These are phyloP conservation scores for Boletus vermiculosoides DNA, from an alignment of 768 basidiomycete genomes.

Conservation along the genomic window DNA sequence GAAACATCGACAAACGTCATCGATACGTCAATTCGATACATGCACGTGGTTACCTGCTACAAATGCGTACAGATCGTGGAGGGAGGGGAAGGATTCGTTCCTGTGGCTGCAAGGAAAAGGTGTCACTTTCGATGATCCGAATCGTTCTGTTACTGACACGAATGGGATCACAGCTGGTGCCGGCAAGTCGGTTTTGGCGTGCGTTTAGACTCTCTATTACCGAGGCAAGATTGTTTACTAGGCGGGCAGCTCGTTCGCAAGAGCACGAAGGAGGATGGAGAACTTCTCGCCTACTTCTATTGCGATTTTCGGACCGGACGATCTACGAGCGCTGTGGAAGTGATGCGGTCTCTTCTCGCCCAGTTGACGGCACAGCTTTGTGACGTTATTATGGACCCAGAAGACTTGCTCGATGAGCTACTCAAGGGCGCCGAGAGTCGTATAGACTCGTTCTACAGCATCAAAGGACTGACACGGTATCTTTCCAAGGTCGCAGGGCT, in stretches of 20 bases:
- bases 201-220: neutral
- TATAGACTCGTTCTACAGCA: too few species aligned
- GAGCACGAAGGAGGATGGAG: neutral
- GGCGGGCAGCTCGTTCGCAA: neutral
- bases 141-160: neutral
- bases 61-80: constrained; percentile 6
- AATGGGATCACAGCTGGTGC: neutral
- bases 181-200: constrained; percentile 2
- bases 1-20: constrained; percentile 1
- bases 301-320: constrained; percentile 18
- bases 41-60: constrained; percentile 14
- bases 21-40: constrained; percentile 5
- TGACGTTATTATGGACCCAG: neutral
- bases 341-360: constrained; percentile 20
- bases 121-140: neutral
- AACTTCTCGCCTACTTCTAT: constrained; percentile 18
- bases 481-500: too few species aligned
- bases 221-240: neutral
- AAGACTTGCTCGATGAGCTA: too few species aligned
- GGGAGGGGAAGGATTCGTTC: neutral
- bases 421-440: too few species aligned
- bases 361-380: constrained; percentile 9
- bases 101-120: constrained; percentile 22
- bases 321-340: constrained; percentile 11
- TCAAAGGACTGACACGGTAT: too few species aligned